Evolutionary conservation across 306 rosid species (phyloP).

Genomic region (Vicia villosa): DNA sequence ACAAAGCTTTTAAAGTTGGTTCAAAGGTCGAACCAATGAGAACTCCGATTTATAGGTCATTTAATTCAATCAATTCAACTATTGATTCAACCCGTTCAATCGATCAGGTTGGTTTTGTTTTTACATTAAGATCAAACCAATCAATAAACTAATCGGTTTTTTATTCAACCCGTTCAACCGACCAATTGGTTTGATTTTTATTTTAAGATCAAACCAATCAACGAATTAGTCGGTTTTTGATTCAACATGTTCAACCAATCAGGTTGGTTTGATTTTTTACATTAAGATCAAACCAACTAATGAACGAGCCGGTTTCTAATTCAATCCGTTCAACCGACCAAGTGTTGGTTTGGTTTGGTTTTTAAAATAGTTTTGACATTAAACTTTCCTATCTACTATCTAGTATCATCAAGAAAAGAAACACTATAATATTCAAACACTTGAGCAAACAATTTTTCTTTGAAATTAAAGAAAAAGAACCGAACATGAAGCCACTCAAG

Average conservation of each 20-base stretch:
- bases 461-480: neutral
- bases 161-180: too few species aligned
- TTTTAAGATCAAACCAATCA: neutral
- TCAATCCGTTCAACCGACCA: neutral
- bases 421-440: slow-evolving; percentile 26
- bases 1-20: neutral
- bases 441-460: neutral
- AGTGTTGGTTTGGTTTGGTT: neutral
- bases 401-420: slow-evolving; percentile 24
- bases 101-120: too few species aligned
- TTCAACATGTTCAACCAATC: too few species aligned
- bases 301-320: neutral
- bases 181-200: too few species aligned
- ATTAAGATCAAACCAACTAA: neutral
- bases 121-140: neutral
- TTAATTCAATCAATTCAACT: neutral
- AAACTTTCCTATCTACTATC: slow-evolving; percentile 11
- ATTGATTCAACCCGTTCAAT: neutral
- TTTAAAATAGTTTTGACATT: neutral
- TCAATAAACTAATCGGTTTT: too few species aligned
- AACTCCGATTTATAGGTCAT: neutral
- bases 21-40: neutral
- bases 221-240: too few species aligned
- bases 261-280: too few species aligned
- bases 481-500: slow-evolving; percentile 48